Base-by-base conservation (phyloP, 768 basidiomycete genomes). In the Boletus huronensis region DNA sequence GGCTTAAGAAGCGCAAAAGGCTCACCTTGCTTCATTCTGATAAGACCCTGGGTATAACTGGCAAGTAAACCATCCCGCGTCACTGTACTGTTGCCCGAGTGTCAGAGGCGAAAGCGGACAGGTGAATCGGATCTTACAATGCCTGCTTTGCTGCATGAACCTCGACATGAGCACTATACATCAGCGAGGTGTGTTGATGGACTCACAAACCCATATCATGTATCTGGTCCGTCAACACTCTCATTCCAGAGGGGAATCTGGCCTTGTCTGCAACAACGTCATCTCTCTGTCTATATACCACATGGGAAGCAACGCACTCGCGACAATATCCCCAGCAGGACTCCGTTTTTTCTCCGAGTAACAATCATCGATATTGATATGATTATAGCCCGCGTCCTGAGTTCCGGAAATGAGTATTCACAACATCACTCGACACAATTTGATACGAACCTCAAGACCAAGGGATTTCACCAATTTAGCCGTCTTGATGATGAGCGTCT, bases 1-100 rank as follows among this genome's bases (percentile, higher is more conserved):
- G 4, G 16, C 11, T 50, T 7, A 19, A 39, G 21, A 25, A 29
- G 1, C 7, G n/a, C 49, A 31, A 5, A 17, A 26, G n/a, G 58
- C 64, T 21, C 17, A 78, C 81, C 80, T 76, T 21, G 72, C 80
- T 66, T 86, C 84, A 53, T 86, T 83, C 62, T 77, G 73, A 68
- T 75, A 86, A 6, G 84, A 85, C 19, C 84, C 85, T 21, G 85
- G 85, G 63, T 84, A 87, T 11, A 78, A 54, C 42, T 78, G 76
- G 59, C 85, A 87, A 25, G 85, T 86, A 61, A 78, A 83, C 84
- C 84, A 86, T 19, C 85, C 85, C 0, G 85, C 77, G 59, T 85
- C 83, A 54, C 84, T 81, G 57, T 86, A 86, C 84, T 84, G 43
- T 32, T 28, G n/a, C 40, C 3, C 36, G 14, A 25, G 41, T 19